These are phyloP conservation scores for Fusarium sp. DNA, from an alignment of 2,329 filamentous ascomycete genomes.

Conservation along the genomic window DNA sequence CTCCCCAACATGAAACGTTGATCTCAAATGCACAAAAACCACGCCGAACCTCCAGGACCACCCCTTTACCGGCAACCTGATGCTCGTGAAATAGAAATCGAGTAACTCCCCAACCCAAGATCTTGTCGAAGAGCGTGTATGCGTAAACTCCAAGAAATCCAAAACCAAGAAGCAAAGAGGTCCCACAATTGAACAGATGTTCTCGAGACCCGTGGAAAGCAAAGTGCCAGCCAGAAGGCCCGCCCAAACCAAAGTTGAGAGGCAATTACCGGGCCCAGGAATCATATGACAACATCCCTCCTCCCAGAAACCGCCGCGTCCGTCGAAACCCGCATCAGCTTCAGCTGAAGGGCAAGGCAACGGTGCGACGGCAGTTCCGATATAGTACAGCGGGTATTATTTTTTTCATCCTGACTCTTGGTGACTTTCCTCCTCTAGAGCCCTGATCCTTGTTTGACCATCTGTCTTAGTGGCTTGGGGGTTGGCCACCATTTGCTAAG, in stretches of 20 bases:
- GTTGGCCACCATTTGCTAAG: slow-evolving; percentile 51
- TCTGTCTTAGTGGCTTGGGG: slow-evolving; percentile 48
- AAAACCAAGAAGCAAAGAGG: slow-evolving; percentile 35
- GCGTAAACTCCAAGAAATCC: slow-evolving; percentile 43
- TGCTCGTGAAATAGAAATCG: slow-evolving; percentile 40
- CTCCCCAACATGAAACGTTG: slow-evolving; percentile 11
- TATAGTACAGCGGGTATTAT: slow-evolving; percentile 47
- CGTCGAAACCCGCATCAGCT: neutral
- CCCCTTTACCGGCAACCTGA: slow-evolving; percentile 39
- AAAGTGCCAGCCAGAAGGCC: neutral
- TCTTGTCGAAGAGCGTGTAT: slow-evolving; percentile 42
- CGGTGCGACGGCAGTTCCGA: slow-evolving; percentile 28
- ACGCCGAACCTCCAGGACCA: slow-evolving; percentile 37
- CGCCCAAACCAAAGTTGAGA: slow-evolving; percentile 25
- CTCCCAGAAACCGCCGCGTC: slow-evolving; percentile 6
- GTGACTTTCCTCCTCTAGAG: slow-evolving; percentile 46
- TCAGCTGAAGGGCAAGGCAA: neutral
- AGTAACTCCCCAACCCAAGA: slow-evolving; percentile 39
- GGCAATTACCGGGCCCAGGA: slow-evolving; percentile 26
- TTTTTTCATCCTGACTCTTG: slow-evolving; percentile 45
- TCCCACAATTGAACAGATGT: slow-evolving; percentile 16
- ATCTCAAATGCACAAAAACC: slow-evolving; percentile 37
- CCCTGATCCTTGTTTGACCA: slow-evolving; percentile 28
- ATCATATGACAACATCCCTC: slow-evolving; percentile 8
- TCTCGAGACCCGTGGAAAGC: neutral